These are phyloP conservation scores for Inosperma sp. DNA, from an alignment of 768 basidiomycete species.

Conservation along the genomic window DNA sequence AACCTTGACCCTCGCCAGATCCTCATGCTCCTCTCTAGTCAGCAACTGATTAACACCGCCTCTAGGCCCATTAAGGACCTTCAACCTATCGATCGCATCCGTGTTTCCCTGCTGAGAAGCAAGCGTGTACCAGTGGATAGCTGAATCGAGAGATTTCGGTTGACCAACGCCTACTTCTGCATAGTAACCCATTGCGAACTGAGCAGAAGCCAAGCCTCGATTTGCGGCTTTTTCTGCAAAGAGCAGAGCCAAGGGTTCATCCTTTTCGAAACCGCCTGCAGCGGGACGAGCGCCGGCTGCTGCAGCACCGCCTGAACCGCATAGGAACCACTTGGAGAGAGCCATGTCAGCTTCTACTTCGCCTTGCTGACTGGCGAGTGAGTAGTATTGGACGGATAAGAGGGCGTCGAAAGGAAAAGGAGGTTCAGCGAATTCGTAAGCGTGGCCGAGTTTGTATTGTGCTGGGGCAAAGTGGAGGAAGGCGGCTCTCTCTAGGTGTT, in stretches of 20 bases:
- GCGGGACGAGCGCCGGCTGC: constrained; percentile 22
- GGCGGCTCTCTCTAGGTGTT: constrained; percentile 79
- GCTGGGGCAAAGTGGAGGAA: constrained; percentile 80
- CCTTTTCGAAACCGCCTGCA: constrained; percentile 69
- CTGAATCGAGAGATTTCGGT: constrained; percentile 52
- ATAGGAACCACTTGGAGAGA: constrained; percentile 94
- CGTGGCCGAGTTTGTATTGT: constrained; percentile 89
- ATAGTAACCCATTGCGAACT: constrained; percentile 97
- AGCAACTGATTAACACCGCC: constrained; percentile 67
- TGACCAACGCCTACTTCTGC: constrained; percentile 88
- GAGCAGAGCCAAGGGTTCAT: constrained; percentile 77
- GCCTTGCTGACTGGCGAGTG: constrained; percentile 74
- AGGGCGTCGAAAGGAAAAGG: constrained; percentile 87
- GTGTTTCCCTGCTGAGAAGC: constrained; percentile 74
- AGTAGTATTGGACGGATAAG: constrained; percentile 87
- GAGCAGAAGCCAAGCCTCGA: constrained; percentile 73
- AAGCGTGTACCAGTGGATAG: constrained; percentile 75
- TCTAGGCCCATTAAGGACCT: constrained; percentile 54
- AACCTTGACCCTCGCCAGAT: constrained; percentile 71
- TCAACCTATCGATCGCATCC: constrained; percentile 73
- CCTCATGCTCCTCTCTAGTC: constrained; percentile 76
- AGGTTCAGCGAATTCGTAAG: constrained; percentile 85
- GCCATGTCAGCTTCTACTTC: constrained; percentile 97
- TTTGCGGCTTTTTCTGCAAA: constrained; percentile 86
- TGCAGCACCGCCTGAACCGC: constrained; percentile 52